Base-by-base conservation (phyloP, 2,329 filamentous ascomycete species). In the Claviceps sp. region DNA sequence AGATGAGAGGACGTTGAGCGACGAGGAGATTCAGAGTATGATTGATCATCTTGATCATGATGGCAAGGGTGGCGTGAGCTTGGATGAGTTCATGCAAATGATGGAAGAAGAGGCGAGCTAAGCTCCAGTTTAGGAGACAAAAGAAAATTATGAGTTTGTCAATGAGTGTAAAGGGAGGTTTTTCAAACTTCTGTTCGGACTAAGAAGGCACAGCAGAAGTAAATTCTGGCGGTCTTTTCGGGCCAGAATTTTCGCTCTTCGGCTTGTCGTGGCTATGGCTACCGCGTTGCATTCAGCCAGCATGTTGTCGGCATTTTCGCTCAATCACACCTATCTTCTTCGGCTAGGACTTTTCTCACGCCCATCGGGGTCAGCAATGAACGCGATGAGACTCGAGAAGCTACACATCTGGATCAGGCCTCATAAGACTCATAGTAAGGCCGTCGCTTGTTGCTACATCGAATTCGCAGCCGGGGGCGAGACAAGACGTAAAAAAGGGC, bases 11-110 rank as follows among this genome's bases (percentile, higher is more conserved):
- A 89, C 87, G 13, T 75, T 98, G 59, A 88, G 93, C 60, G 91
- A 98, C 63, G 87, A 94, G 62, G 93, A 98, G 67, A 75, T 98
- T 55, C 77, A 81, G 60, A 89, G 89, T 57, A 98, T 98, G 93
- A 93, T 98, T 71, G 89, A 96, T 63, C 91, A 97, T 69, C 94
- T 97, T 72, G 93, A 98, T 71, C 77, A 96, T 57, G 87, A 95
- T 63, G 91, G 89, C 1, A 94, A 95, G 60, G 90, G 90, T 11
- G 89, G 79, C 52, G 82, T 86, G 7, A 81, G 79, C 57, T 73
- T 79, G 58, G 82, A 85, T 53, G 82, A 86, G 65, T 86, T 86
- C 63, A 77, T 82, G 50, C 78, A 80, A 61, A 79, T 83, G 69
- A 77, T 78, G 73, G 68, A 70, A 54, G 68, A 70, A 54, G 68